Conservation (phyloP, 225 moss, liverwort and hornwort species). For the Physcomitrellopsis africana region DNA sequence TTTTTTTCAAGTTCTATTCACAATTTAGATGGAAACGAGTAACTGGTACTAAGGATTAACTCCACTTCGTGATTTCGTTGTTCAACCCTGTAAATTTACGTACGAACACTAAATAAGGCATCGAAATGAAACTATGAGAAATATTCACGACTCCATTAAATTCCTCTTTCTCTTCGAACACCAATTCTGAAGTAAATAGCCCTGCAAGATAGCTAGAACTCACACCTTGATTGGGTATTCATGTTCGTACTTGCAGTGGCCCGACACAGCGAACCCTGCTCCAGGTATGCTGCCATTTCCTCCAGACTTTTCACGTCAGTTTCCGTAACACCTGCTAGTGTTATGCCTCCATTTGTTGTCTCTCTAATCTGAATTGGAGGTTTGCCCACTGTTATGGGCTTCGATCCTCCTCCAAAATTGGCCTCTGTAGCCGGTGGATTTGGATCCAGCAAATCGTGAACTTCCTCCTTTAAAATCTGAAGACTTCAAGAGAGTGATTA, state of each 20-base stretch:
- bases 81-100: no score
- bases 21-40: no score
- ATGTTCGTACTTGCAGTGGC: conserved; percentile 96
- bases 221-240: conserved; percentile 92
- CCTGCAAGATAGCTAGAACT: not conserved
- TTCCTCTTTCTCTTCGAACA: not conserved
- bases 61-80: no score
- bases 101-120: no score
- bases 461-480: conserved; percentile 97
- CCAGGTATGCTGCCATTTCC: conserved; percentile 91
- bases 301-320: conserved; percentile 78
- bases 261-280: conserved; percentile 91
- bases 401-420: conserved; percentile 71
- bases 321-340: conserved; percentile 92
- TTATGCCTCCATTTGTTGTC: conserved; percentile 92
- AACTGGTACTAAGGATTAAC: no score
- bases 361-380: conserved; percentile 96
- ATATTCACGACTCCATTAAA: no score
- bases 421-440: conserved; percentile 71
- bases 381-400: conserved; percentile 61
- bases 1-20: no score
- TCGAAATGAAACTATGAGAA: no score
- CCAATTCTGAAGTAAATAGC: not conserved
- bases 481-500: not conserved
- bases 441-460: conserved; percentile 92